Conservation (phyloP, 75 land plant species). For the Cunninghamia lanceolata region DNA sequence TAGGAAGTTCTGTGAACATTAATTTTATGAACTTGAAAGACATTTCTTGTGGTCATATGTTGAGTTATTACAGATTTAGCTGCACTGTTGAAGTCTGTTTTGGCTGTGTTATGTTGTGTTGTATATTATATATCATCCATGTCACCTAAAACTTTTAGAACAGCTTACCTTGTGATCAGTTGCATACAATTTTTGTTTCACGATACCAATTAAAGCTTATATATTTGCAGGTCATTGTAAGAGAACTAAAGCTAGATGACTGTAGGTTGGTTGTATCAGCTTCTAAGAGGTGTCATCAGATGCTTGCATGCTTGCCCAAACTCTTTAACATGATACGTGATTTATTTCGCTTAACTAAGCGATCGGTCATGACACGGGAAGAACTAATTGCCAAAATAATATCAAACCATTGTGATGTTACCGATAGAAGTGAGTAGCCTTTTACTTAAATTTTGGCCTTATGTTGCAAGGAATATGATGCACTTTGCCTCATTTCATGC, state of each 20-base stretch:
- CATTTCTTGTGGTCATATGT: background rate
- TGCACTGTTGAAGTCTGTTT: background rate
- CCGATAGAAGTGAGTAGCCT: slow-evolving; percentile 4
- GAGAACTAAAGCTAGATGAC: slow-evolving; percentile 58
- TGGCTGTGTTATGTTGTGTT: background rate
- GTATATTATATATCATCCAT: background rate
- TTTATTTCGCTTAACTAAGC: slow-evolving; percentile 61
- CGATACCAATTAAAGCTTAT: background rate
- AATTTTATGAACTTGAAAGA: background rate
- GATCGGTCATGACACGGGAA: slow-evolving; percentile 64
- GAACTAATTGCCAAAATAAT: slow-evolving; percentile 71
- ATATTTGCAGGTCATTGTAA: slow-evolving; percentile 53
- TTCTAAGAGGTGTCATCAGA: slow-evolving; percentile 38
- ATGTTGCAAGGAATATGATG: background rate
- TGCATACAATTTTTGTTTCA: slow-evolving; percentile 5
- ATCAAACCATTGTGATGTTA: slow-evolving; percentile 38
- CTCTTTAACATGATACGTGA: slow-evolving; percentile 68
- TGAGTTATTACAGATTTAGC: background rate
- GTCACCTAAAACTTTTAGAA: background rate
- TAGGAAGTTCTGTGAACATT: background rate
- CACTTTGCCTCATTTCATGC: background rate
- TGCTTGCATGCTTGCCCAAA: slow-evolving; percentile 69
- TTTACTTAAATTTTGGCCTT: background rate
- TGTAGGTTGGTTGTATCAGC: slow-evolving; percentile 44
- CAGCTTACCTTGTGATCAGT: background rate